These are phyloP conservation scores for Candida quercuum DNA, from an alignment of 805 yeast species.

Conservation along the genomic window DNA sequence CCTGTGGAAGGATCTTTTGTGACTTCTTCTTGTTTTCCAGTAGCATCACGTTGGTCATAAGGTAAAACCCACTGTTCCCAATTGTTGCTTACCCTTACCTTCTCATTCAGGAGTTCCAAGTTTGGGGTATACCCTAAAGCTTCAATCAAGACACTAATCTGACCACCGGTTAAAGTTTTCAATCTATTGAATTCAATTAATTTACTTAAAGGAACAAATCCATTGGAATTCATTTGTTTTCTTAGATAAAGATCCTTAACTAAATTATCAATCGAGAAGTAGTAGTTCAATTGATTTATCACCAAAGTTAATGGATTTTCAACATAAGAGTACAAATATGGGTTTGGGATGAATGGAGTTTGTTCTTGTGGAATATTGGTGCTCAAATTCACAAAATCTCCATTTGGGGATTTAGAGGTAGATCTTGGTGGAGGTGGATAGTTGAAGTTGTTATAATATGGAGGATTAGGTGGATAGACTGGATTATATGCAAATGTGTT, in stretches of 20 bases:
- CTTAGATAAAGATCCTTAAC: constrained; percentile 78
- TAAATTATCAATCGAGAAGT: constrained; percentile 84
- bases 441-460: constrained; percentile 1
- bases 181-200: constrained; percentile 74
- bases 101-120: constrained; percentile 30
- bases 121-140: constrained; percentile 13
- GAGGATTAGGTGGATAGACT: constrained; percentile 2
- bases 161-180: constrained; percentile 55
- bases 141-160: constrained; percentile 29
- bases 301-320: constrained; percentile 22
- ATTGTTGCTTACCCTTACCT: constrained; percentile 53
- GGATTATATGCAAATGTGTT: constrained; percentile 13
- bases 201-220: constrained; percentile 60
- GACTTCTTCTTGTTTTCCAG: constrained; percentile 38
- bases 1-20: constrained; percentile 7
- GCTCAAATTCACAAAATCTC: constrained; percentile 6
- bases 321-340: constrained; percentile 7
- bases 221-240: constrained; percentile 71
- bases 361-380: constrained; percentile 6
- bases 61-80: constrained; percentile 70
- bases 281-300: constrained; percentile 74
- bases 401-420: constrained; percentile 16
- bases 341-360: constrained; percentile 7
- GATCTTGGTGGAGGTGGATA: constrained; percentile 13
- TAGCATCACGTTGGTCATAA: constrained; percentile 35